phyloP scores from a whole-genome alignment of 2,329 filamentous ascomycete genomes.

The Colletotrichum higginsianum region DNA sequence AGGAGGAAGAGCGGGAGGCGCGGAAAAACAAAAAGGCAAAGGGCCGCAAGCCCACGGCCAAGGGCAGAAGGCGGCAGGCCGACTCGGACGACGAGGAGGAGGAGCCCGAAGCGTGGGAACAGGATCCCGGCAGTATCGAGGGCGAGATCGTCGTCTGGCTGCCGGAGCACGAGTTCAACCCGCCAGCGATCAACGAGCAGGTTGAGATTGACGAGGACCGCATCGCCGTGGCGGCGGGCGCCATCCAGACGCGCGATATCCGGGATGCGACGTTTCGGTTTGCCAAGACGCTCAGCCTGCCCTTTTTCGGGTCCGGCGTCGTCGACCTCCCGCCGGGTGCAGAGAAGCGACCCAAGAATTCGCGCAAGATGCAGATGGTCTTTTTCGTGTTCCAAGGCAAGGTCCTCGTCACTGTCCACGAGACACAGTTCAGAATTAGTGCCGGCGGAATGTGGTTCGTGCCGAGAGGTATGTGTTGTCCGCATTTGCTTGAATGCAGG shows the following conservation, averaged over 20 bases:
- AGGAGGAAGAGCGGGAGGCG: constrained; percentile 66
- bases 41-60: constrained; percentile 47
- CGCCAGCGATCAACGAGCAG: constrained; percentile 65
- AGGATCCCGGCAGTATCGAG: constrained; percentile 73
- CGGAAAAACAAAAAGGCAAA: constrained; percentile 44
- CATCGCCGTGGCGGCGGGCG: constrained; percentile 69
- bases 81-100: constrained; percentile 64
- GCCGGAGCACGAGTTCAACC: constrained; percentile 67
- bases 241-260: constrained; percentile 72
- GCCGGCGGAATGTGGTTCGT: constrained; percentile 95
- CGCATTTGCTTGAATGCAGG: not conserved
- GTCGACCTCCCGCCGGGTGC: constrained; percentile 89
- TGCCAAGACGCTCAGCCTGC: constrained; percentile 86
- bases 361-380: constrained; percentile 95
- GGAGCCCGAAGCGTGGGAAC: constrained; percentile 79
- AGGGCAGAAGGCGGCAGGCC: constrained; percentile 52
- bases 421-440: constrained; percentile 84
- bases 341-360: constrained; percentile 92
- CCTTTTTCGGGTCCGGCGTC: constrained; percentile 91
- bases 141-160: constrained; percentile 78
- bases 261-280: constrained; percentile 84
- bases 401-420: constrained; percentile 83
- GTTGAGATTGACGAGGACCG: constrained; percentile 69
- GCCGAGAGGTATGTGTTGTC: constrained; percentile 80
- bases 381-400: constrained; percentile 92